phyloP scores from a whole-genome alignment of 2,329 filamentous ascomycete genomes.

The Colletotrichum melonis region DNA sequence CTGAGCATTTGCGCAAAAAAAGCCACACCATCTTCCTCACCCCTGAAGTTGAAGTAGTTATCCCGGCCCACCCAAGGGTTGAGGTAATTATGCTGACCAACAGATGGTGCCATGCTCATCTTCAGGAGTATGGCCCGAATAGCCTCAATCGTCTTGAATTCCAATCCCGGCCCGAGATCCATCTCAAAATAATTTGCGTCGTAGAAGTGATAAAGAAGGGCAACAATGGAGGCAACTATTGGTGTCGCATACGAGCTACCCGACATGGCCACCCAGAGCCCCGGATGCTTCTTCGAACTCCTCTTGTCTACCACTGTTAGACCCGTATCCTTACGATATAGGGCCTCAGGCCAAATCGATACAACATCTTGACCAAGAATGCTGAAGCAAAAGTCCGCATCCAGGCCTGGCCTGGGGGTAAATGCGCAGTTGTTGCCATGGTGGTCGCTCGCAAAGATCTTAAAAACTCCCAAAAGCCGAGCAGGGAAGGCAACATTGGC shows the following conservation, averaged over 20 bases:
- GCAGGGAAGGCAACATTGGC: too few relatives aligned
- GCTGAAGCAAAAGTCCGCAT: background rate
- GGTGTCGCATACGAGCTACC: slow-evolving; percentile 16
- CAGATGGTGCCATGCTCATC: background rate
- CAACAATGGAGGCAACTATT: background rate
- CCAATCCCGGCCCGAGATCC: background rate
- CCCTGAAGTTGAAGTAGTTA: background rate
- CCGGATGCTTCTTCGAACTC: background rate
- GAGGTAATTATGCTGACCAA: background rate
- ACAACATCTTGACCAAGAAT: slow-evolving; percentile 1
- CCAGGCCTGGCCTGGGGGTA: too few relatives aligned
- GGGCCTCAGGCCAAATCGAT: background rate
- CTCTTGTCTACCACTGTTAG: background rate
- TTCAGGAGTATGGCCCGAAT: slow-evolving; percentile 2
- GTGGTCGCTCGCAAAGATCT: too few relatives aligned
- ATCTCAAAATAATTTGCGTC: slow-evolving; percentile 1
- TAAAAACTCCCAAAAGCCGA: too few relatives aligned
- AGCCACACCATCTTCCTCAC: too few relatives aligned
- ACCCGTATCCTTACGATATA: too few relatives aligned
- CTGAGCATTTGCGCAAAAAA: background rate
- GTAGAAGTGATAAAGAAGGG: slow-evolving; percentile 10
- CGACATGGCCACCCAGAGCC: slow-evolving; percentile 7
- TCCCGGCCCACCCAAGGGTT: slow-evolving; percentile 3
- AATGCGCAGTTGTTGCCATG: too few relatives aligned
- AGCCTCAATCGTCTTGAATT: background rate